Evolutionary conservation across 495 filamentous ascomycete species (phyloP).

Genomic region (Thozetella sp.): DNA sequence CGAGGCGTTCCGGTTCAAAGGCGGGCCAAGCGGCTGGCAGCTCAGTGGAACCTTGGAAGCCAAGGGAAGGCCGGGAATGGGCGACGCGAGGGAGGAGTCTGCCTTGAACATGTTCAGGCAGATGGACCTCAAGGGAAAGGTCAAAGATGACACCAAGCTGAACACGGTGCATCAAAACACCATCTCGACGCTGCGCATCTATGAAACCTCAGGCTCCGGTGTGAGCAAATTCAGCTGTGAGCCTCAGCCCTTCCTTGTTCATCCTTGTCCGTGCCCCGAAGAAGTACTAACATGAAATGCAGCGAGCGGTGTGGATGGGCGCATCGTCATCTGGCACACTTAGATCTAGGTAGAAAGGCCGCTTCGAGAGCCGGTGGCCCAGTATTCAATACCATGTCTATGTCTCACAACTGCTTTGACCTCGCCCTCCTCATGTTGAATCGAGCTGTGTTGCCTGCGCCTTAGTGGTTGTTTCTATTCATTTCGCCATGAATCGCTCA

Average conservation of each 20-base stretch:
- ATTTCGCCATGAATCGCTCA: conserved; percentile 13
- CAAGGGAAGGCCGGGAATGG: conserved; percentile 63
- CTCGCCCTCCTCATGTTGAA: background rate
- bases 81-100: conserved; percentile 58
- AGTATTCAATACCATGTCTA: conserved; percentile 2
- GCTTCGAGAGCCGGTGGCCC: background rate
- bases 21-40: conserved; percentile 83
- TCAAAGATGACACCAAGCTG: conserved; percentile 84
- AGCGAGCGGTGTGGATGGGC: conserved; percentile 94
- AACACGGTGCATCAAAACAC: conserved; percentile 98
- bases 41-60: conserved; percentile 83
- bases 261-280: conserved; percentile 9
- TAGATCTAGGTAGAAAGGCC: conserved; percentile 20
- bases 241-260: conserved; percentile 29
- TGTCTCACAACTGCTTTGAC: conserved; percentile 4
- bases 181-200: conserved; percentile 79
- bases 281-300: conserved; percentile 38
- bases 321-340: conserved; percentile 78
- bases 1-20: conserved; percentile 87
- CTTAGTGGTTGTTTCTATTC: background rate
- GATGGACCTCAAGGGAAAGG: conserved; percentile 96
- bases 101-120: conserved; percentile 99
- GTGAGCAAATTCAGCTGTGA: conserved; percentile 89
- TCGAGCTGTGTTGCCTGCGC: conserved; percentile 7
- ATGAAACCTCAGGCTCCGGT: conserved; percentile 62